phyloP scores from a whole-genome alignment of 2,329 filamentous ascomycete species.

The Acrodontium crateriforme region DNA sequence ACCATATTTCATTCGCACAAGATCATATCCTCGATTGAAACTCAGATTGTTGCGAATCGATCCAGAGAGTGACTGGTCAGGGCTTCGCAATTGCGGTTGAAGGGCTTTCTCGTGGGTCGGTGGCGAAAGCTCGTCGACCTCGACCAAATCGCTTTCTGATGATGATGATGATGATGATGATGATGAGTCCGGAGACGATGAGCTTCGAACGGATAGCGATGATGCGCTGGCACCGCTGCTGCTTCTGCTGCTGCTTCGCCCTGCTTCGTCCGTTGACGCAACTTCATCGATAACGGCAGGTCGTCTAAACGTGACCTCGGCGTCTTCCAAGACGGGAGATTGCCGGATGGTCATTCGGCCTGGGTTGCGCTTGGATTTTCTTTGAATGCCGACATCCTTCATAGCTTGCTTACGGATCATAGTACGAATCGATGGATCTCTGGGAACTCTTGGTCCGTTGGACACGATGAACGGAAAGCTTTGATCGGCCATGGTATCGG shows the following conservation, averaged over 20 bases:
- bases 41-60: too few relatives aligned
- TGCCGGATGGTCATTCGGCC: conserved; percentile 22
- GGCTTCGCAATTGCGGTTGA: too few relatives aligned
- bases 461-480: conserved; percentile 11
- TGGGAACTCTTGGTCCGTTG: conserved; percentile 12
- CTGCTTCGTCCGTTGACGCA: too few relatives aligned
- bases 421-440: conserved; percentile 11
- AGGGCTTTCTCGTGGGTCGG: too few relatives aligned
- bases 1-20: conserved; percentile 9
- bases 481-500: too few relatives aligned
- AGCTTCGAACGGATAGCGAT: too few relatives aligned
- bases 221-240: conserved; percentile 1
- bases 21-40: conserved; percentile 6
- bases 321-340: conserved; percentile 6
- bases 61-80: too few relatives aligned
- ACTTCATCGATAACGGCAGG: too few relatives aligned
- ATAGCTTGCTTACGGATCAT: conserved; percentile 28
- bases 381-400: conserved; percentile 23
- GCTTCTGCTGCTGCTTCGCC: not conserved
- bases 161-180: too few relatives aligned
- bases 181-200: too few relatives aligned
- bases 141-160: too few relatives aligned
- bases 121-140: too few relatives aligned
- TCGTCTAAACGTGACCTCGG: conserved; percentile 2
- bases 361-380: conserved; percentile 18